These are phyloP conservation scores for Takashimella tepidaria DNA, from an alignment of 1,284 basidiomycete species.

Conservation along the genomic window DNA sequence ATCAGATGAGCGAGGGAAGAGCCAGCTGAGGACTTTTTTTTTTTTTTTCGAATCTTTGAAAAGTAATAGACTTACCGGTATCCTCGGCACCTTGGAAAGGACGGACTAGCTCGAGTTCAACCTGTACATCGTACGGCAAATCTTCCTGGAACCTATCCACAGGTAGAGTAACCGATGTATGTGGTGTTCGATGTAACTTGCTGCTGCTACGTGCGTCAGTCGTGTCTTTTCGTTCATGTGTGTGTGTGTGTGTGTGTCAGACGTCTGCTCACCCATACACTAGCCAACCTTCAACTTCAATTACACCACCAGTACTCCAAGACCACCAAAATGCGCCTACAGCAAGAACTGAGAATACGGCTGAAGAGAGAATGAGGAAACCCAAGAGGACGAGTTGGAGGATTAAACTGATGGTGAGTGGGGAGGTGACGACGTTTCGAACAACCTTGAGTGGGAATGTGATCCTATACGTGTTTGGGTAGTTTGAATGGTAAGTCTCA, in stretches of 20 bases:
- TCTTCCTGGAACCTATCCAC: slow-evolving; percentile 40
- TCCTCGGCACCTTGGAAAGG: slow-evolving; percentile 29
- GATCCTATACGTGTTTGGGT: slow-evolving; percentile 21
- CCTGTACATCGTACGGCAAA: slow-evolving; percentile 45
- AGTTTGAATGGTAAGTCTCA: not conserved
- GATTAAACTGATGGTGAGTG: slow-evolving; percentile 40
- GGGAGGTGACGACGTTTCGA: slow-evolving; percentile 36
- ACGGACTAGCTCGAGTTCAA: slow-evolving; percentile 46
- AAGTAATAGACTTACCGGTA: slow-evolving; percentile 39
- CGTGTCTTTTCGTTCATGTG: too few relatives aligned
- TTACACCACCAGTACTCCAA: slow-evolving; percentile 40
- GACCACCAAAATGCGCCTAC: slow-evolving; percentile 47
- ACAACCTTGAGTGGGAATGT: slow-evolving; percentile 34
- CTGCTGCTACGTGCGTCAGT: not conserved
- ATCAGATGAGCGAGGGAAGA: too few relatives aligned
- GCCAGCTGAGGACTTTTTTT: too few relatives aligned
- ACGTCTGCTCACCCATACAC: slow-evolving; percentile 44
- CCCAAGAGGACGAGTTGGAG: slow-evolving; percentile 36
- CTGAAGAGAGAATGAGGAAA: slow-evolving; percentile 32
- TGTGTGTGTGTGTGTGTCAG: too few relatives aligned
- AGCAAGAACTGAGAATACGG: slow-evolving; percentile 38
- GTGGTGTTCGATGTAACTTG: slow-evolving; percentile 35
- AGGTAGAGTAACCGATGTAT: slow-evolving; percentile 33
- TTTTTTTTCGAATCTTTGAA: too few relatives aligned
- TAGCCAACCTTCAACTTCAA: slow-evolving; percentile 48